These are phyloP conservation scores for Aspergillus sp. DNA, from an alignment of 2,329 filamentous ascomycete species.

Conservation along the genomic window DNA sequence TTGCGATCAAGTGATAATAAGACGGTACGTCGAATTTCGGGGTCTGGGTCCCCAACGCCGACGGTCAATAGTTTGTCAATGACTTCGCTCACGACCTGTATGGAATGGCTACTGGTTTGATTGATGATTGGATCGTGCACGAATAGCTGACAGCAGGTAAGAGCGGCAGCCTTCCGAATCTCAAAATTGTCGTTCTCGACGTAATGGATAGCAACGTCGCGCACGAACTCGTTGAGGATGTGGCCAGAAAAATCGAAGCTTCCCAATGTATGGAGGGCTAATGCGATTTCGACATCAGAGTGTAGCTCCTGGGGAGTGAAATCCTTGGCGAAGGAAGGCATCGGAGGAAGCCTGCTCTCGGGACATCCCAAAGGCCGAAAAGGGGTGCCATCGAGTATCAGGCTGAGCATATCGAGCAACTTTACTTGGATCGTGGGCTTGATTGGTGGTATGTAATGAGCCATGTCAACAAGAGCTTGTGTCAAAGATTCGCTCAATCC, in stretches of 20 bases:
- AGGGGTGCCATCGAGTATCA: conserved; percentile 86
- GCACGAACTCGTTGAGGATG: conserved; percentile 95
- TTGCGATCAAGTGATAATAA: conserved; percentile 85
- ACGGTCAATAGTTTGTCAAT: conserved; percentile 96
- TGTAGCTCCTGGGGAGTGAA: conserved; percentile 82
- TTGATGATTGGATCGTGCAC: conserved; percentile 96
- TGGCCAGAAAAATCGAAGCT: conserved; percentile 93
- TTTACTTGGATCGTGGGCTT: conserved; percentile 92
- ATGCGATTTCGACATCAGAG: conserved; percentile 80
- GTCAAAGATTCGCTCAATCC: conserved; percentile 91
- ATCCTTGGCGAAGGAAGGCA: conserved; percentile 83
- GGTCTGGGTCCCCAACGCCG: conserved; percentile 86
- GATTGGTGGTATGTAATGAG: conserved; percentile 95
- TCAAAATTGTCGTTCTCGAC: conserved; percentile 94
- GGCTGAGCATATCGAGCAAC: conserved; percentile 88
- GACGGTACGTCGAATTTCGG: conserved; percentile 85
- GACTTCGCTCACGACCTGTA: conserved; percentile 95
- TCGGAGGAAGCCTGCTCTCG: conserved; percentile 75
- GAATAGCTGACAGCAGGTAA: conserved; percentile 97
- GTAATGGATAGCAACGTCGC: conserved; percentile 96
- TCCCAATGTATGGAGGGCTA: conserved; percentile 92
- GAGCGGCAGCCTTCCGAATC: conserved; percentile 87
- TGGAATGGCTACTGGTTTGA: conserved; percentile 93
- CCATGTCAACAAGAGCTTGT: conserved; percentile 96
- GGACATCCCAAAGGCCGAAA: conserved; percentile 93